Evolutionary conservation across 257 asterid genomes (phyloP), one percentile per base, ranked within the genome.

Genomic region (Verbascum thapsus): DNA sequence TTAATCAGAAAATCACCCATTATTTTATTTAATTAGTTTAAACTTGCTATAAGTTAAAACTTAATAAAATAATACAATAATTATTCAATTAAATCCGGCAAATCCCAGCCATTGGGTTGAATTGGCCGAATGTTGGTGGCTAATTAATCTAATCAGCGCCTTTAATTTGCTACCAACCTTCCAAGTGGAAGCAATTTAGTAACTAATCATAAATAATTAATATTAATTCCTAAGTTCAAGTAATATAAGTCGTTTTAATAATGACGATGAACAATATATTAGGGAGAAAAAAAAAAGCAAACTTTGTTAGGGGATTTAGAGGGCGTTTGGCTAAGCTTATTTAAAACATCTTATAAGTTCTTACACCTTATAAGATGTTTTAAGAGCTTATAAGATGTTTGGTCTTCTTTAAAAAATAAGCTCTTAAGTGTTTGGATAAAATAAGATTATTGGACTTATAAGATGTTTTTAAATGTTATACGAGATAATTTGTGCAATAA

Each of bases 41-140:
- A 26, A 51, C 37, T 38, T 37, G 68, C 59, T 20, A 18, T n/a
- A 12, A 34, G 13, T 32, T 48, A 48, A 7, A 62, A 48, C 5
- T 26, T 2, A 56, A 8, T 56, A 10, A 13, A 15, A 42, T 13
- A 26, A 58, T 58, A 10, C 4, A 58, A 17, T 38, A 58, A 37
- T 58, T 5, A 53, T 30, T 32, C 23, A 54, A 35, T 35, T 13
- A 35, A 13, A 13, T 15, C 38, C 8, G 23, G 43, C 59, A 26
- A 12, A 19, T 40, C 6, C 41, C 40, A 52, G 38, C 42, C n/a
- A 18, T 26, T n/a, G 60, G 44, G 61, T 6, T 42, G 44, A n/a
- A 54, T 1, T 7, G 20, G 61, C 61, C 61, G n/a, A 54, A 34
- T 32, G 61, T 35, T 54, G 61, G 61, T 54, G 61, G 61, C 5